Conservation (phyloP, 139 green algal genomes). For the Asterochloris erici region DNA sequence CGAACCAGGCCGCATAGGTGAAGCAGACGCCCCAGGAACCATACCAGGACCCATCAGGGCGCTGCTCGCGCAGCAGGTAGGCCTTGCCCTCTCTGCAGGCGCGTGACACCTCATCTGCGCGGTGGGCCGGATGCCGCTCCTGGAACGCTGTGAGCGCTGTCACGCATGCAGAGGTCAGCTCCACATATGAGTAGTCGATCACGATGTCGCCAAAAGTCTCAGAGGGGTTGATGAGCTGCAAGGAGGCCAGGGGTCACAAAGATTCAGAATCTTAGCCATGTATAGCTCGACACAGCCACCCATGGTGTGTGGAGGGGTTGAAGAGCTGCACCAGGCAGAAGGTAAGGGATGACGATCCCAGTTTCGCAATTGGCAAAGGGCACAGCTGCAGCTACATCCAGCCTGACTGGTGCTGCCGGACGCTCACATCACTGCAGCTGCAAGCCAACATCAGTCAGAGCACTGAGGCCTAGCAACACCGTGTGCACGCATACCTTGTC, state of each 20-base stretch:
- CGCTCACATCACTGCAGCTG: no score
- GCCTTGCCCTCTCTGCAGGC: constrained; percentile 38
- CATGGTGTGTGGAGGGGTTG: no score
- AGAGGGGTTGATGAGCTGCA: constrained; percentile 93
- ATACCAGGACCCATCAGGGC: constrained; percentile 94
- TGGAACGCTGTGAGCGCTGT: constrained; percentile 78
- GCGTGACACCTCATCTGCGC: constrained; percentile 29
- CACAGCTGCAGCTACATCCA: no score
- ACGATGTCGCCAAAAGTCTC: constrained; percentile 99
- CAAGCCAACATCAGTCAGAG: no score
- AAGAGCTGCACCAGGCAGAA: no score
- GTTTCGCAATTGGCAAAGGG: no score
- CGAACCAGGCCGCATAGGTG: constrained; percentile 99
- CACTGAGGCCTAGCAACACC: no score
- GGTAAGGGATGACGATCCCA: no score
- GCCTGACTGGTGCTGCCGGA: no score
- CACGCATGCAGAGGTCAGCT: constrained; percentile 94
- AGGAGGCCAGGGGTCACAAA: background rate
- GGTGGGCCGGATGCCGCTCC: constrained; percentile 40
- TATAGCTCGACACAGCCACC: no score
- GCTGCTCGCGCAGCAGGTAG: constrained; percentile 74
- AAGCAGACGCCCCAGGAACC: constrained; percentile 98
- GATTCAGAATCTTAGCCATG: no score
- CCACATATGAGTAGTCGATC: constrained; percentile 98
- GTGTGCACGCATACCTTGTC: no score